phyloP scores from a whole-genome alignment of 371 early-diverging fungal genomes.

The Mucor circinelloides region DNA sequence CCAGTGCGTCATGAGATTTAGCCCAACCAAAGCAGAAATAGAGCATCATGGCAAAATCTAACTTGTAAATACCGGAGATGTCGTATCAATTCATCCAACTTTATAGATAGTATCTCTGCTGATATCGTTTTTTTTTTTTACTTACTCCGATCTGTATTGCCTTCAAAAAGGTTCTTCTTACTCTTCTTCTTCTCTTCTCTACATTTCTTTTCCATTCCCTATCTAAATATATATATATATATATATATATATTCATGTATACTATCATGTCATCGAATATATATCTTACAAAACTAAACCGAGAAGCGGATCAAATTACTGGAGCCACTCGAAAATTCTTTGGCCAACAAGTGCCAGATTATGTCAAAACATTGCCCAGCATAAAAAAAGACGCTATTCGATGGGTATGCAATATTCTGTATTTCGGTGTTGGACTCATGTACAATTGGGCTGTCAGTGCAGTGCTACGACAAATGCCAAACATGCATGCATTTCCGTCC shows the following conservation, averaged over 20 bases:
- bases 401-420: slow-evolving; percentile 17
- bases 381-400: slow-evolving; percentile 13
- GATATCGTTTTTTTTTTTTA: neutral
- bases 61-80: neutral
- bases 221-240: neutral
- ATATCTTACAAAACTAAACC: neutral
- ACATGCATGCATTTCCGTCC: slow-evolving; percentile 28
- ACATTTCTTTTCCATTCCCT: neutral
- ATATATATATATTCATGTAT: too few relatives aligned
- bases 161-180: neutral
- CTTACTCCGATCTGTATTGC: neutral
- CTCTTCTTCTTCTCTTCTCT: neutral
- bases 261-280: neutral
- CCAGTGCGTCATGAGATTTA: too few relatives aligned
- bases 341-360: slow-evolving; percentile 12
- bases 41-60: neutral
- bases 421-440: slow-evolving; percentile 16
- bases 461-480: slow-evolving; percentile 27
- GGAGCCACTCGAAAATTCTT: slow-evolving; percentile 2
- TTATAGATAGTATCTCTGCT: neutral
- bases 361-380: slow-evolving; percentile 18
- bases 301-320: neutral
- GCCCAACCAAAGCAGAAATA: neutral
- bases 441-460: slow-evolving; percentile 30
- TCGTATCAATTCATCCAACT: neutral